Conservation (phyloP, 148 eudicot species). For the Rhododendron ferrugineum region DNA sequence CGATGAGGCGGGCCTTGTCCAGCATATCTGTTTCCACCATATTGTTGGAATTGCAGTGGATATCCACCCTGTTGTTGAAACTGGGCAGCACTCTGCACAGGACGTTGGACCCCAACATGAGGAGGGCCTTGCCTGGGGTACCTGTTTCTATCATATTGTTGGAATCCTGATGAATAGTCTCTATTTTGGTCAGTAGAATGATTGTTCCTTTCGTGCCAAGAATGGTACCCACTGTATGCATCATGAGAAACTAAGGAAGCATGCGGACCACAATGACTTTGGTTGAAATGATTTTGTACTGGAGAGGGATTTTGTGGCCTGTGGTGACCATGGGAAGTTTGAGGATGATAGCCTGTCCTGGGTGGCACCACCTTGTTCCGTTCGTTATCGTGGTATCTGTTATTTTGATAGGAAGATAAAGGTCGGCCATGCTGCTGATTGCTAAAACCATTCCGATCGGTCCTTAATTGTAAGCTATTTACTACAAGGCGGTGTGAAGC, state of each 20-base stretch:
- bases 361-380: conserved; percentile 19
- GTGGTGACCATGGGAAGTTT: conserved; percentile 16
- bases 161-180: conserved; percentile 21
- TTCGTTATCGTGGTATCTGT: conserved; percentile 29
- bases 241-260: conserved; percentile 18
- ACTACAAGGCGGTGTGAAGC: conserved; percentile 81
- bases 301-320: conserved; percentile 16
- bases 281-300: conserved; percentile 14
- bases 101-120: conserved; percentile 5
- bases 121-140: conserved; percentile 20
- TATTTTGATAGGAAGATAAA: conserved; percentile 20
- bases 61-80: conserved; percentile 15
- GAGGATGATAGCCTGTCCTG: conserved; percentile 22
- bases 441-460: conserved; percentile 22
- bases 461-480: conserved; percentile 58
- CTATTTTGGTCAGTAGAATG: conserved; percentile 11
- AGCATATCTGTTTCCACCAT: conserved; percentile 21
- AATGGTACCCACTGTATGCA: conserved; percentile 22
- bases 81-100: conserved; percentile 14
- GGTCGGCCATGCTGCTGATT: conserved; percentile 24
- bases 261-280: conserved; percentile 22
- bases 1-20: conserved; percentile 16
- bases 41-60: conserved; percentile 19
- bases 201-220: conserved; percentile 18
- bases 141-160: conserved; percentile 21